Evolutionary conservation across 2,329 filamentous ascomycete species (phyloP).

Genomic region (Tolypocladium ophioglossoides): DNA sequence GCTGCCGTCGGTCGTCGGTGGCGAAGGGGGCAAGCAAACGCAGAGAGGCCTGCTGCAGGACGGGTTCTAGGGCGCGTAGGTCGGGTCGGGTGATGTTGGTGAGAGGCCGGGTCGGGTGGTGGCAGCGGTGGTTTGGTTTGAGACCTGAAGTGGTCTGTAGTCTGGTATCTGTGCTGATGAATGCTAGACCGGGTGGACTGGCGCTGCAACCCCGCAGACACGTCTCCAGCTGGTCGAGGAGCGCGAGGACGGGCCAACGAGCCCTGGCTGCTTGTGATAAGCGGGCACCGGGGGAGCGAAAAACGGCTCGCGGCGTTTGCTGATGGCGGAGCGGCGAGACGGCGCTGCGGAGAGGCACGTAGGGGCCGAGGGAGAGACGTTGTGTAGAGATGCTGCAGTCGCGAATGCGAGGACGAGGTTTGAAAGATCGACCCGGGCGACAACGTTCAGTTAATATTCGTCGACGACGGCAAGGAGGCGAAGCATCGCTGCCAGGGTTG

Average conservation of each 20-base stretch:
- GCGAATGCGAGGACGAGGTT: not conserved
- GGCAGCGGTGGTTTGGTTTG: not conserved
- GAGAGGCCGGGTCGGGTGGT: not conserved
- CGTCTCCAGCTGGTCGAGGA: not conserved
- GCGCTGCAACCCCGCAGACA: slow-evolving; percentile 14
- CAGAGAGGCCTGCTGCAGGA: not conserved
- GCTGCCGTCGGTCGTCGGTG: not conserved
- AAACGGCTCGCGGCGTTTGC: not conserved
- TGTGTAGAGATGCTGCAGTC: not conserved
- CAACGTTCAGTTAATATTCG: not conserved
- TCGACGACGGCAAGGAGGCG: slow-evolving; percentile 5
- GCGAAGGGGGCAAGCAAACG: not conserved
- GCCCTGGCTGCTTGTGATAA: not conserved
- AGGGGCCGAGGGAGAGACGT: not conserved
- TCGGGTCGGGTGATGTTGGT: not conserved
- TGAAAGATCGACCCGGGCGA: not conserved
- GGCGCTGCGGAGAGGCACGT: not conserved
- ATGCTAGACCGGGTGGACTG: not conserved
- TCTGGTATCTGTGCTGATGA: not conserved
- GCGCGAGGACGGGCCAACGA: not conserved
- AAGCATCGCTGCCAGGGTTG: slow-evolving; percentile 1
- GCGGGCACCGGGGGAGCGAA: slow-evolving; percentile 5
- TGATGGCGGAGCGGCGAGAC: not conserved
- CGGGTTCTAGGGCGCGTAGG: not conserved
- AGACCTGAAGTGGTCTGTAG: too few species aligned